Evolutionary conservation across 202 grass and related monocot genomes (phyloP).

Genomic region (Panicum hallii): DNA sequence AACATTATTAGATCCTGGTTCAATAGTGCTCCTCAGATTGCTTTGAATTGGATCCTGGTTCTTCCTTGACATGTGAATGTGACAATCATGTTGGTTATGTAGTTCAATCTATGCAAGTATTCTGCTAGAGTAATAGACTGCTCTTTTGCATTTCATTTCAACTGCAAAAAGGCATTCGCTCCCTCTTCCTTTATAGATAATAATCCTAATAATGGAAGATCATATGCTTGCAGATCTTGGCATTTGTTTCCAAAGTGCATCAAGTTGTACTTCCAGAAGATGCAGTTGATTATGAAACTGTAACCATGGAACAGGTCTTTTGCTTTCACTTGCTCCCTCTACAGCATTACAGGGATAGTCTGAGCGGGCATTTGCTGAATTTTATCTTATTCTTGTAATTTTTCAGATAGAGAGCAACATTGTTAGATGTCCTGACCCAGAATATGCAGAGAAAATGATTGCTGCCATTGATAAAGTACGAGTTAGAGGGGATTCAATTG

Average conservation of each 20-base stretch:
- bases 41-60: conserved; percentile 23
- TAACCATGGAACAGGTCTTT: conserved; percentile 82
- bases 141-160: conserved; percentile 22
- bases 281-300: conserved; percentile 75
- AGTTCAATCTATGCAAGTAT: conserved; percentile 3
- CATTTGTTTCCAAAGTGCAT: conserved; percentile 98
- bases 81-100: conserved; percentile 24
- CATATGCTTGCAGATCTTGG: conserved; percentile 67
- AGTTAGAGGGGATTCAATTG: conserved; percentile 86
- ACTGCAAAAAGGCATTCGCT: conserved; percentile 13
- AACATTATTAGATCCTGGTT: conserved; percentile 21
- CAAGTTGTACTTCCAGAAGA: conserved; percentile 89
- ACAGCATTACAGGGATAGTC: conserved; percentile 17
- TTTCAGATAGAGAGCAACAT: conserved; percentile 98
- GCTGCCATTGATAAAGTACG: conserved; percentile 86
- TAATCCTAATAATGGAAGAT: conserved; percentile 21
- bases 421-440: conserved; percentile 88
- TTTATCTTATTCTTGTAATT: conserved; percentile 36
- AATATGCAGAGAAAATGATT: conserved; percentile 98
- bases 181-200: background rate
- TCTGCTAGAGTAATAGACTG: background rate
- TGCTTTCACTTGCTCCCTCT: conserved; percentile 40
- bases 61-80: conserved; percentile 37
- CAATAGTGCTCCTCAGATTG: background rate
- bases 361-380: conserved; percentile 23